Base-by-base conservation (phyloP, 1,284 basidiomycete genomes). In the Golubevia pallescens region DNA sequence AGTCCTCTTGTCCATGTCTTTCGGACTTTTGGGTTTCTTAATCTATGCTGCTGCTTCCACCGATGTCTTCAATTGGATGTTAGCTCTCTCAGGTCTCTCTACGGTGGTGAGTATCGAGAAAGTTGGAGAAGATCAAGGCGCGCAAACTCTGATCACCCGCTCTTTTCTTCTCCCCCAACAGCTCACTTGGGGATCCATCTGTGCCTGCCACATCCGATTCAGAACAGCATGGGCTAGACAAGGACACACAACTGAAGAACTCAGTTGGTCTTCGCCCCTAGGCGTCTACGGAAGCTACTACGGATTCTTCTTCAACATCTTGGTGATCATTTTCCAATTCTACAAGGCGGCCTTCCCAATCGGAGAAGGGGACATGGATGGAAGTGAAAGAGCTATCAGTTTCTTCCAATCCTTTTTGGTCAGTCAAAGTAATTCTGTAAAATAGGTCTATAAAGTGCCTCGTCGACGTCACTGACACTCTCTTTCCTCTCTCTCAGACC, bases 351-450 rank as follows among this genome's bases (percentile, higher is more conserved):
- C 67, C 34, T 75, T 64, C 62, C 85, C 81, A 42, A 78, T 81
- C 53, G 85, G 77, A 32, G 77, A 78, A 62, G 81, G 74, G 8
- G 61, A 60, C 13, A 69, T 74, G 53, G 64, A 54, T 23, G 67
- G 65, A 3, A 65, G 60, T 10, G 80, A 85, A 4, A 77, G 85
- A n/a, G 87, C 85, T n/a, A 68, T 84, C 67, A 71, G 67, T 20
- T 88, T 88, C 86, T 89, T 89, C 87, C 77, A 87, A 60, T 65
- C 78, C 53, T 88, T 28, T 28, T 28, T n/a, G n/a, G 28, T 28
- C 28, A 2, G 2, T 2, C 6, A 2, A 28, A 28, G 6, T 6
- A 28, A 2, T 28, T 2, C 28, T n/a, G 28, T n/a, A n/a, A n/a
- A n/a, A n/a, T n/a, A n/a, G n/a, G n/a, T n/a, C n/a, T n/a, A 28